Evolutionary conservation across 306 rosid genomes (phyloP), one percentile per base, ranked within the genome.

Genomic region (Herpetospermum pedunculosum): DNA sequence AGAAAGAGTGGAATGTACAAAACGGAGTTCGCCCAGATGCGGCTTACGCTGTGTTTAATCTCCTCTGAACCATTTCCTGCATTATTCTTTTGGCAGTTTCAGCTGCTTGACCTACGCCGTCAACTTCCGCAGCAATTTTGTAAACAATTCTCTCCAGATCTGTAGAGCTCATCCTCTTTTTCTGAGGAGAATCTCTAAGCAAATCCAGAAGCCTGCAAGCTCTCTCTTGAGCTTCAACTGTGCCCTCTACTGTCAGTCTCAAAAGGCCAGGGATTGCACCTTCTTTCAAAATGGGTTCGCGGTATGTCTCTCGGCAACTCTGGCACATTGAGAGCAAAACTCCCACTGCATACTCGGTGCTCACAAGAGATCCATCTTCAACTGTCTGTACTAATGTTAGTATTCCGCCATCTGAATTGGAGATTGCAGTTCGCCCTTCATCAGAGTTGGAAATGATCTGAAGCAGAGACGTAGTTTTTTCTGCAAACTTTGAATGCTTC

Each of bases 231-330:
- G 92, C 94, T 79, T 81, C 89, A 26, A 84, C 76, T 64, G 96
- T 88, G 80, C 98, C 98, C 53, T 92, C 92, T 52, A 84, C 96
- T 2, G 98, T 89, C 72, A 92, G 83, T 32, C 90, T 83, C 74
- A 92, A 70, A 72, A 92, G 92, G 46, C 98, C 98, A 0, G 96
- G 98, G 76, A 92, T 90, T 13, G 94, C 96, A 63, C 98, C 98
- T 83, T 89, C 98, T 28, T 84, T 85, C 59, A 92, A 91, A 70
- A 92, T 92, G 77, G 88, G 87, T 79, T 82, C 88, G 69, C 96
- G 84, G 82, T 92, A 92, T 78, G 86, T 92, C 79, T 85, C 94
- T 2, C 96, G 83, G 81, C 85, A 80, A 82, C 96, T 92, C 76
- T 37, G 83, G 64, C 97, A 89, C 41, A 92, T 74, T 2, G 90